Evolutionary conservation across 495 filamentous ascomycete species (phyloP), one percentile per base, ranked within the genome.

Genomic region (Penicillium manginii): DNA sequence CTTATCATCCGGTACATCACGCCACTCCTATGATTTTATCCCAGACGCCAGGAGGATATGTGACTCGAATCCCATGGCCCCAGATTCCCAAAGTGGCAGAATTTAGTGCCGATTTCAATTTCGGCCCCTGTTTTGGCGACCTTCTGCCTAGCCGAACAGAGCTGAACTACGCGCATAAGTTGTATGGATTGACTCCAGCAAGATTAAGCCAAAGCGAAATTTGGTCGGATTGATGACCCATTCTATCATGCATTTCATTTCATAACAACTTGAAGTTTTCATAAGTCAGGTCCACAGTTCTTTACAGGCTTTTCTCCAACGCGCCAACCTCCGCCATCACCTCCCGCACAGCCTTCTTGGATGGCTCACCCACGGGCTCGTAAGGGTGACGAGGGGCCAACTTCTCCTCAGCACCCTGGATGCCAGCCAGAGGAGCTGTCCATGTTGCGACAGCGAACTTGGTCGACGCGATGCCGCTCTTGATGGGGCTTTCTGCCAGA

Each of bases 401-500:
- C 66, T 63, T 65, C 21, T 43, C 58, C 15, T 56, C 62, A 6
- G 64, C 59, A 11, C 48, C 54, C 18, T 50, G 31, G 14, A 74
- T 65, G 5, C 69, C 72, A 15, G 65, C 72, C 15, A 47, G 23
- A 2, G 45, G 56, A 18, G 67, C 73, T 1, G 63, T 64, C 43
- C 65, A 75, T 21, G 57, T 60, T 1, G 79, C 77, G 0, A 83
- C 82, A 0, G 82, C 87, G 64, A 84, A 85, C 69, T 89, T 90
- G 14, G 84, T 87, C 0, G 79, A 76, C 22, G 85, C 83, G 58
- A 89, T 88, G 3, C 89, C 87, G 58, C 91, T 84, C 66, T 93
- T 94, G 51, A 87, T 88, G 4, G 85, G 84, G 84, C 89, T 93
- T 76, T 96, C 91, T 17, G 88, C 91, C 53, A 85, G 73, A 14